Conservation (phyloP, 164 flowering plant species). For the Magnolia officinalis region DNA sequence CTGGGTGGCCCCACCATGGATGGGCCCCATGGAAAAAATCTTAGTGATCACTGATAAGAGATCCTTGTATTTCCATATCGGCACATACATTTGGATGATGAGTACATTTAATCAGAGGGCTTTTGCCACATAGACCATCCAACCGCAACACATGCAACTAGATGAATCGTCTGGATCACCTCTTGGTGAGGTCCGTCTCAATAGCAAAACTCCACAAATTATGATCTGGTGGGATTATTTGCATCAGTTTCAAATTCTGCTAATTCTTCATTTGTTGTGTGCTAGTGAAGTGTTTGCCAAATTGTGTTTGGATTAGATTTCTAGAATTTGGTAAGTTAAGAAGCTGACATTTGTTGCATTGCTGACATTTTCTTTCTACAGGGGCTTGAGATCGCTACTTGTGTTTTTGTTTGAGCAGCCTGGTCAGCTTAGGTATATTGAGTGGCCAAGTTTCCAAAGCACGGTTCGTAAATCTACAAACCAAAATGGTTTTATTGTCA, state of each 20-base stretch:
- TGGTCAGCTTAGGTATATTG: slow-evolving; percentile 75
- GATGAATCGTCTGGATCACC: no score
- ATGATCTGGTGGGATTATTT: no score
- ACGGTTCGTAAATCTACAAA: slow-evolving; percentile 48
- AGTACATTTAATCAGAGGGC: no score
- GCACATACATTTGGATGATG: background rate
- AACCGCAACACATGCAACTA: no score
- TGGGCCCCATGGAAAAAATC: background rate
- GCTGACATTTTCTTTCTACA: slow-evolving; percentile 13
- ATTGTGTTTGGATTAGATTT: background rate
- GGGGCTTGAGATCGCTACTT: slow-evolving; percentile 50
- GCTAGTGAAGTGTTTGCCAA: background rate
- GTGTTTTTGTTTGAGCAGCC: slow-evolving; percentile 77
- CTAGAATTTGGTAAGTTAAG: background rate
- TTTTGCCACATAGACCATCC: no score
- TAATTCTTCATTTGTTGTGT: no score
- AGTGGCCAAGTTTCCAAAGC: slow-evolving; percentile 84
- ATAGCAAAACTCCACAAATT: no score
- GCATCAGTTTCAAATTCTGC: no score
- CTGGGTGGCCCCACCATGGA: background rate
- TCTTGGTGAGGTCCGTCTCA: no score
- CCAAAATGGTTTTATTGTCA: background rate
- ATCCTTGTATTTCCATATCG: background rate
- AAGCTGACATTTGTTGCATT: background rate
- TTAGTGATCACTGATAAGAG: background rate